These are phyloP conservation scores for Candida parachauliodes DNA, from an alignment of 805 yeast species.

Conservation along the genomic window DNA sequence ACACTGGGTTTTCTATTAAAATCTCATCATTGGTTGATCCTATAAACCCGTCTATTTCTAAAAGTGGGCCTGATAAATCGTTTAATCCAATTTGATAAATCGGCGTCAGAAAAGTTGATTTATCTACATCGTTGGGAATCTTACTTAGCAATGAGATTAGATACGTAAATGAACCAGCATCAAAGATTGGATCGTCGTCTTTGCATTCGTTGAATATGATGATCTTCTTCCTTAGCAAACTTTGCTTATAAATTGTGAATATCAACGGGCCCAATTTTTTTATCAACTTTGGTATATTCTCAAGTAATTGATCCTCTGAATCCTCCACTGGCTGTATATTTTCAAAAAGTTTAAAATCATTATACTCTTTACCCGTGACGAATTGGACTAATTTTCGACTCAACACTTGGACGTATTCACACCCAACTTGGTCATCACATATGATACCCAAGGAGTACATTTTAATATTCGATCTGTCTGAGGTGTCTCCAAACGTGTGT, in stretches of 20 bases:
- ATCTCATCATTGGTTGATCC: conserved; percentile 70
- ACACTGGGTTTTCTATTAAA: conserved; percentile 48
- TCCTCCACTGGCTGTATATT: conserved; percentile 10
- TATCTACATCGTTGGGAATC: conserved; percentile 30
- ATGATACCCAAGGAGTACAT: conserved; percentile 40
- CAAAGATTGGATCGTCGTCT: conserved; percentile 5
- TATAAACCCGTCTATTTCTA: conserved; percentile 36
- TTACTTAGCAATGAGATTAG: conserved; percentile 50
- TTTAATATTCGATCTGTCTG: conserved; percentile 26
- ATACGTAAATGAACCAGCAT: conserved; percentile 47
- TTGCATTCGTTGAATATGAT: conserved; percentile 37
- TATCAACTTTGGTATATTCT: conserved; percentile 42
- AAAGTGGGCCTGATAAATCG: conserved; percentile 38
- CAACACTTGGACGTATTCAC: conserved; percentile 32
- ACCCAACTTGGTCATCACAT: conserved; percentile 33
- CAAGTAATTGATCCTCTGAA: conserved; percentile 38
- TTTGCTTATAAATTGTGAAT: conserved; percentile 61
- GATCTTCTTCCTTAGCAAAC: conserved; percentile 55
- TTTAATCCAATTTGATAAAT: conserved; percentile 62
- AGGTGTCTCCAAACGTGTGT: conserved; percentile 6
- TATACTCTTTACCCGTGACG: conserved; percentile 15
- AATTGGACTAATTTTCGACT: conserved; percentile 23
- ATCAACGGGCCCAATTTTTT: conserved; percentile 60
- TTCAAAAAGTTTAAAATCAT: conserved; percentile 17
- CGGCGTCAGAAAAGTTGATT: conserved; percentile 30